A percentile compares a stretch with the other conserved stretches of the same genome.
Evolutionary conservation across 2,329 filamentous ascomycete species (phyloP).

Genomic region (Fusarium redolens): DNA sequence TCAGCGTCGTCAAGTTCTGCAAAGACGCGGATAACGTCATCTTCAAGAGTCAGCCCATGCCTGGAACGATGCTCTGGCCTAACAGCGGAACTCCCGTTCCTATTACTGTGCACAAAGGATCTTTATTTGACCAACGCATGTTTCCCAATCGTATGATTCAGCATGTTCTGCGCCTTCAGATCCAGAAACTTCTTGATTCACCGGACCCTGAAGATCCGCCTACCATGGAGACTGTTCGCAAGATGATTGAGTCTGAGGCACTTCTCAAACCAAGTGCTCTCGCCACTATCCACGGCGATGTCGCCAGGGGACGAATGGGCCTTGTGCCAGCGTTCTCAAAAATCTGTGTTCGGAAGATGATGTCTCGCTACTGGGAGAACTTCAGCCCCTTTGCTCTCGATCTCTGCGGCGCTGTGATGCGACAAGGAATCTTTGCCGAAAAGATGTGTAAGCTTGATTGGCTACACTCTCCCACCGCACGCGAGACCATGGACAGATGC

Average conservation of each 20-base stretch:
- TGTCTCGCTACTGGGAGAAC: constrained; percentile 78
- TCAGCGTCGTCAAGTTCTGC: constrained; percentile 69
- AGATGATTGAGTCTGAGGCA: constrained; percentile 58
- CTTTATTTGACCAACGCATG: constrained; percentile 47
- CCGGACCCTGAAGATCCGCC: constrained; percentile 41
- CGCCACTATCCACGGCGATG: constrained; percentile 35
- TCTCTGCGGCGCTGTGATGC: constrained; percentile 71
- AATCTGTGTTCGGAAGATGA: constrained; percentile 71
- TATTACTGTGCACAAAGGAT: neutral
- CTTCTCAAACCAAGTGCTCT: constrained; percentile 50
- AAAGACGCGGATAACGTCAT: constrained; percentile 62
- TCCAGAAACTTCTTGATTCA: constrained; percentile 54
- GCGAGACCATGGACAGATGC: constrained; percentile 72
- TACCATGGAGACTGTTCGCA: constrained; percentile 63
- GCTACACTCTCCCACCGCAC: constrained; percentile 76
- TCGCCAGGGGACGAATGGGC: neutral
- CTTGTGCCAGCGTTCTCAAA: constrained; percentile 44
- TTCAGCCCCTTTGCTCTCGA: constrained; percentile 73
- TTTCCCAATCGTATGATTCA: constrained; percentile 71
- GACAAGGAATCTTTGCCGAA: constrained; percentile 73
- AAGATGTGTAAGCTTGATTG: constrained; percentile 84
- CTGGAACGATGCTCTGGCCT: constrained; percentile 72
- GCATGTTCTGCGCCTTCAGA: constrained; percentile 54
- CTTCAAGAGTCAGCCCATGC: constrained; percentile 64
- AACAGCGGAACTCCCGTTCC: constrained; percentile 60